Evolutionary conservation across 257 asterid genomes (phyloP).

Genomic region (Solanum etuberosum): DNA sequence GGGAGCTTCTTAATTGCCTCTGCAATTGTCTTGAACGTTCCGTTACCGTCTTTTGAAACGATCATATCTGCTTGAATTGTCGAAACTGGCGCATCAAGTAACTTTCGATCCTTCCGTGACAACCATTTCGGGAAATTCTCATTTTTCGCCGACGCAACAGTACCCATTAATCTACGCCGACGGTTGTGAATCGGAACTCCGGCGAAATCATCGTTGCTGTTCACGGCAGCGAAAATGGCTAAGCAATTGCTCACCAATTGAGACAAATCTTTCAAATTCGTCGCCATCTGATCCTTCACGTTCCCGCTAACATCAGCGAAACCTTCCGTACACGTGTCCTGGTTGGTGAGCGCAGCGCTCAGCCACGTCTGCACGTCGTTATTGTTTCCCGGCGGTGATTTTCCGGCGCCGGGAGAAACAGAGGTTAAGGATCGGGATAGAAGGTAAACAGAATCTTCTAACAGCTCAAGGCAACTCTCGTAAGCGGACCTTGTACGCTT

Average conservation of each 20-base stretch:
- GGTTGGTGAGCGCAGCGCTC: slow-evolving; percentile 85
- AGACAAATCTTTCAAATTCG: slow-evolving; percentile 52
- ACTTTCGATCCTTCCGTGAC: slow-evolving; percentile 42
- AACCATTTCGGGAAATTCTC: slow-evolving; percentile 65
- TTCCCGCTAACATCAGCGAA: slow-evolving; percentile 41
- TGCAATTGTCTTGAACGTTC: slow-evolving; percentile 63
- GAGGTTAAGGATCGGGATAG: slow-evolving; percentile 54
- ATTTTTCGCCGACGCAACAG: background rate
- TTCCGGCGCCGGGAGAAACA: slow-evolving; percentile 19
- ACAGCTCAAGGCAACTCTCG: slow-evolving; percentile 75
- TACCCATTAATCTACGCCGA: slow-evolving; percentile 37
- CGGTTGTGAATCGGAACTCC: slow-evolving; percentile 78
- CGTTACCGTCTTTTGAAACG: slow-evolving; percentile 75
- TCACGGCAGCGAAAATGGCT: slow-evolving; percentile 62
- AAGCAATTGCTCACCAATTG: slow-evolving; percentile 84
- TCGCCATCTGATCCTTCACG: slow-evolving; percentile 46
- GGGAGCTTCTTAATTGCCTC: slow-evolving; percentile 95
- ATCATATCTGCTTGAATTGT: slow-evolving; percentile 48
- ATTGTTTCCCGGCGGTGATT: slow-evolving; percentile 2
- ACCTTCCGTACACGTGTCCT: slow-evolving; percentile 89
- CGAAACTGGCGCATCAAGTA: slow-evolving; percentile 42
- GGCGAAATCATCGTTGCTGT: slow-evolving; percentile 47
- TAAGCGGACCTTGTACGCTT: slow-evolving; percentile 62
- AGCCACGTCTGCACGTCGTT: slow-evolving; percentile 92
- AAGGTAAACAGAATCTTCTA: slow-evolving; percentile 69